Evolutionary conservation across 2,329 filamentous ascomycete genomes (phyloP), one percentile per base, ranked within the genome.

Genomic region (Exserohilum turcica): DNA sequence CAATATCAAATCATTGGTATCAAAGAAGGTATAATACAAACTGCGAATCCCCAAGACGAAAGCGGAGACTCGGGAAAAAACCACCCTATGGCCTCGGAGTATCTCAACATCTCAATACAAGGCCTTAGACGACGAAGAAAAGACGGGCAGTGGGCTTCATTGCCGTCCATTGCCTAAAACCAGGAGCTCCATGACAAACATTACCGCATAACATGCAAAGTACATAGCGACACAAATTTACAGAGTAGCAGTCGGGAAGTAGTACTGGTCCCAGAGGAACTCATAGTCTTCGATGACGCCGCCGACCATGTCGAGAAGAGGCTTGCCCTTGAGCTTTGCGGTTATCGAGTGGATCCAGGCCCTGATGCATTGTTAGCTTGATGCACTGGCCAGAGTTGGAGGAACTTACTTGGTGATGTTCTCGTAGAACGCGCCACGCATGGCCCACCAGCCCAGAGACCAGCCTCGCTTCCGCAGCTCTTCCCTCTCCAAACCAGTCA

Each of bases 181-280:
- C 19, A 16, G 31, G 29, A 24, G 18, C 36, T 16, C 44, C 36
- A 13, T 37, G 28, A 9, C 50, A 43, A 43, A 31, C 33, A 39
- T 48, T 24, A 43, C 35, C 32, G 33, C 38, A 31, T 43, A 5
- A 39, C 2, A 33, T 33, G 6, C 19, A 33, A 28, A 6, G 19
- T 32, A 33, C 19, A 6, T 40, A 28, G 18, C 15, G 33, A 46
- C 12, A 29, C 31, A 27, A 9, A 18, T 42, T 63, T 68, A 84
- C 57, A 83, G 62, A 5, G 84, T 87, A 21, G 84, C 81, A 1
- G 85, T 88, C 15, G 85, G 82, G 75, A 97, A 99, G 76, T 97
- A 95, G 75, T 97, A 97, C 66, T 95, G 92, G 76, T 97, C 92
- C 94, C 94, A 99, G 28, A 99, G 80, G 73, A 95, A 97, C 75